Percentiles rank a stretch among this genome's conserved stretches.
phyloP scores from a whole-genome alignment of 2,329 filamentous ascomycete species.

The Diaporthe citrichinensis region DNA sequence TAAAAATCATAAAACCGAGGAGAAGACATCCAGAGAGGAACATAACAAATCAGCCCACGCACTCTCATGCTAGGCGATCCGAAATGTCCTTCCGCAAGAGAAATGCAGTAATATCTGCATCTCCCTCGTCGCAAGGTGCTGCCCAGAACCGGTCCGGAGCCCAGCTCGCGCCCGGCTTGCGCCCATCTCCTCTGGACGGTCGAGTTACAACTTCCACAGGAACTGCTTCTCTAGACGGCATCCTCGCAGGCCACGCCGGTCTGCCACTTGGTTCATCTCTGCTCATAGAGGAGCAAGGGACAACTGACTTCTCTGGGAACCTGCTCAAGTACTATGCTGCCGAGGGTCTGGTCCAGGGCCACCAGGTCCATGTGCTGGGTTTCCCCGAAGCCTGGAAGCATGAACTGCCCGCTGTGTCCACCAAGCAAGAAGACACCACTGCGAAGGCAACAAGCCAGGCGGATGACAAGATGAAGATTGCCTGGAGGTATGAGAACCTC shows the following conservation, averaged over 20 bases:
- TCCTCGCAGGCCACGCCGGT: conserved; percentile 89
- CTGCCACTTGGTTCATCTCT: conserved; percentile 85
- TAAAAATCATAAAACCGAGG: background rate
- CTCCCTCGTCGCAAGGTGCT: conserved; percentile 49
- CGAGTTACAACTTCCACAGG: conserved; percentile 92
- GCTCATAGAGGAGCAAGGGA: conserved; percentile 88
- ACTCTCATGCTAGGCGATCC: background rate
- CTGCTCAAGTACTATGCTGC: conserved; percentile 91
- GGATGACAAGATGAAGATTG: conserved; percentile 95
- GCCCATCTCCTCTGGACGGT: conserved; percentile 91
- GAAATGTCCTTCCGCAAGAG: conserved; percentile 72
- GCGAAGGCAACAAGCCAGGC: conserved; percentile 43
- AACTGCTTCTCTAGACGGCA: conserved; percentile 84
- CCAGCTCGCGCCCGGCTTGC: conserved; percentile 65
- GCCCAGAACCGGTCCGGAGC: conserved; percentile 51
- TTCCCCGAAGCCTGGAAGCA: conserved; percentile 84
- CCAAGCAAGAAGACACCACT: conserved; percentile 52
- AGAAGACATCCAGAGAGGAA: conserved; percentile 9
- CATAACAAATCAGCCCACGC: too few species aligned
- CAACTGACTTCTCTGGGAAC: conserved; percentile 92
- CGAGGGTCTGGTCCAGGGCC: conserved; percentile 92
- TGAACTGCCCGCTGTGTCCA: conserved; percentile 82
- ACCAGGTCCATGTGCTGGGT: conserved; percentile 88
- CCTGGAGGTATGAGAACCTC: conserved; percentile 94
- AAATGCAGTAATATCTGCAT: conserved; percentile 65